Evolutionary conservation across 192 early-diverging fungal species (phyloP).

Genomic region (Mortierella antarctica): DNA sequence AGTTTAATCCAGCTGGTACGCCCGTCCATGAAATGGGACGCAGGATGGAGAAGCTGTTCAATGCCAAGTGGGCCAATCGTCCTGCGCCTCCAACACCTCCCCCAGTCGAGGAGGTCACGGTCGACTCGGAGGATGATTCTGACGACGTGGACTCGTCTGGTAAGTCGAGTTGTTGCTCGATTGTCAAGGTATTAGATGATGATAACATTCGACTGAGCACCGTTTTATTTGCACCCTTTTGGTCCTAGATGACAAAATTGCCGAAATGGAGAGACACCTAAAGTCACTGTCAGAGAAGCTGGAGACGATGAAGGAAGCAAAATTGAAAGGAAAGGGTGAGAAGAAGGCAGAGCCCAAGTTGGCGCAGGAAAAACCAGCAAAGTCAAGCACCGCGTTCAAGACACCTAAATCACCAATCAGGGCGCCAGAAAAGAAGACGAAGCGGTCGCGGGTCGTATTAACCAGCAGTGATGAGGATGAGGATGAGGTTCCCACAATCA

Average conservation of each 20-base stretch:
- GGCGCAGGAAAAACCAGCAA: conserved; percentile 19
- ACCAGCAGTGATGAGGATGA: conserved; percentile 40
- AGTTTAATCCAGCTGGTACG: conserved; percentile 71
- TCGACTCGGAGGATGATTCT: conserved; percentile 25
- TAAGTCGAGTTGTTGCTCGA: not conserved
- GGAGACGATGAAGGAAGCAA: conserved; percentile 55
- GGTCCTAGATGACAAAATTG: conserved; percentile 49
- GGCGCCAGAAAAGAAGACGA: conserved; percentile 28
- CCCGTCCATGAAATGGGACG: conserved; percentile 72
- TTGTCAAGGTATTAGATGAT: not conserved
- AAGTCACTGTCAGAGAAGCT: conserved; percentile 44
- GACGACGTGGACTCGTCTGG: conserved; percentile 41
- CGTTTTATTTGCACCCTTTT: not conserved
- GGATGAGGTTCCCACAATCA: conserved; percentile 66
- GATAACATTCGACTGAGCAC: no score
- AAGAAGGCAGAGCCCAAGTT: conserved; percentile 26
- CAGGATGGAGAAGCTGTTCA: conserved; percentile 73
- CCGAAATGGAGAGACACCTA: conserved; percentile 50
- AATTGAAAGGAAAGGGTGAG: conserved; percentile 41
- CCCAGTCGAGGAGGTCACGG: conserved; percentile 18
- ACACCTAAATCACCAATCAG: conserved; percentile 33
- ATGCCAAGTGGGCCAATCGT: conserved; percentile 68
- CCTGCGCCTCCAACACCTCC: conserved; percentile 43
- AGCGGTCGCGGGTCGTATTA: conserved; percentile 26
- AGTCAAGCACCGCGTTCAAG: conserved; percentile 22